Conservation (phyloP, 805 yeast species). For the Wickerhamiella kurtzmanii region DNA sequence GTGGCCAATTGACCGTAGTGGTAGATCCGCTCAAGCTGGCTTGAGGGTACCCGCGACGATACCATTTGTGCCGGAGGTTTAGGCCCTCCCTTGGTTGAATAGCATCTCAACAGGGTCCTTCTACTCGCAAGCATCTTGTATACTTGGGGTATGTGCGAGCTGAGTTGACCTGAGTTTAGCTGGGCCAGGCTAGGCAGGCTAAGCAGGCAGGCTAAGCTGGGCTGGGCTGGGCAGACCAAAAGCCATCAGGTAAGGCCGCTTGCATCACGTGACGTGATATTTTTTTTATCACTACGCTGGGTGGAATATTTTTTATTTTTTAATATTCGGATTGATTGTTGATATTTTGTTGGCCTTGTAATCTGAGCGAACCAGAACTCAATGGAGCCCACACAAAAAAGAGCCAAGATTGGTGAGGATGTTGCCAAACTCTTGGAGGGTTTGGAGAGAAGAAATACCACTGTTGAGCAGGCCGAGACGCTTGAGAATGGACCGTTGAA, state of each 20-base stretch:
- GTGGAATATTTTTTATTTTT: too few relatives aligned
- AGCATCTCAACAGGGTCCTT: too few relatives aligned
- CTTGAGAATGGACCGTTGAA: slow-evolving; percentile 40
- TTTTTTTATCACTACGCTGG: too few relatives aligned
- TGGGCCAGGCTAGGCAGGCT: too few relatives aligned
- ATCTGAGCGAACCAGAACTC: neutral
- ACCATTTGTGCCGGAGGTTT: slow-evolving; percentile 29
- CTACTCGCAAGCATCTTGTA: too few relatives aligned
- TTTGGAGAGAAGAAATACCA: slow-evolving; percentile 21
- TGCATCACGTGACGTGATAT: too few relatives aligned
- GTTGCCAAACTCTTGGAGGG: neutral
- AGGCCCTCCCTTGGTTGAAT: neutral
- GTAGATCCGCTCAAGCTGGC: slow-evolving; percentile 75
- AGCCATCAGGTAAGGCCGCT: too few relatives aligned
- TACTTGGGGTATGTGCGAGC: too few relatives aligned
- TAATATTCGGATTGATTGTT: slow-evolving; percentile 4
- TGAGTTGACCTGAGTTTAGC: too few relatives aligned
- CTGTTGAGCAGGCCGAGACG: slow-evolving; percentile 24
- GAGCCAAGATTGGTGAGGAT: slow-evolving; percentile 5
- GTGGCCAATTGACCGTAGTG: slow-evolving; percentile 92
- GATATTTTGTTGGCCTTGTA: slow-evolving; percentile 2
- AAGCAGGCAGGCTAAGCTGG: too few relatives aligned
- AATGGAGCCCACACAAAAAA: slow-evolving; percentile 11
- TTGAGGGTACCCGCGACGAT: slow-evolving; percentile 67
- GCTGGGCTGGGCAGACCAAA: too few relatives aligned